phyloP scores from a whole-genome alignment of 129 eudicot species.

The Tagetes patula region DNA sequence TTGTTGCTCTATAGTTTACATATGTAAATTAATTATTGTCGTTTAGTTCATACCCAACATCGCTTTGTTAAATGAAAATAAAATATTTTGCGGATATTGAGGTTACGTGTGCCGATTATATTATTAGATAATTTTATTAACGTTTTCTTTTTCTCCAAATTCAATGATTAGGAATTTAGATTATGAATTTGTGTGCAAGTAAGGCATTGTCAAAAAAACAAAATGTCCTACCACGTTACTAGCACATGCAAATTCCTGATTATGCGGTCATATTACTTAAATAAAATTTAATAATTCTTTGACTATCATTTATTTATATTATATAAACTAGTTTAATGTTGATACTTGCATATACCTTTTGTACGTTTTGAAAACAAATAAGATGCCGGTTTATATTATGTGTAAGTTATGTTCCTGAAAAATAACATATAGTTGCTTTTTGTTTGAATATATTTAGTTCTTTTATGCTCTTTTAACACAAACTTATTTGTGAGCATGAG shows the following conservation, averaged over 20 bases:
- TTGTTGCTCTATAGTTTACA: slow-evolving; percentile 15
- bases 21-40: slow-evolving; percentile 10
- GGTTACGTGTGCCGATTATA: slow-evolving; percentile 34
- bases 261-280: slow-evolving; percentile 26
- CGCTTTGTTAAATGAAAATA: not conserved
- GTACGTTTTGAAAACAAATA: not conserved
- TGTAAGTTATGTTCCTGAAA: no score
- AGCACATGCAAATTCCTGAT: slow-evolving; percentile 43
- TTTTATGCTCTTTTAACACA: no score
- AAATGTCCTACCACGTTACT: slow-evolving; percentile 50
- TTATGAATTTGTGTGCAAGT: slow-evolving; percentile 23
- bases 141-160: slow-evolving; percentile 9
- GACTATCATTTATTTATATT: not conserved
- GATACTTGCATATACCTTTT: not conserved
- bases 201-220: slow-evolving; percentile 23
- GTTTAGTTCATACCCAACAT: slow-evolving; percentile 15
- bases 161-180: slow-evolving; percentile 31
- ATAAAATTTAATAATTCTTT: slow-evolving; percentile 8
- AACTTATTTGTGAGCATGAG: no score
- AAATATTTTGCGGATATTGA: slow-evolving; percentile 20
- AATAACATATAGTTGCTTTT: no score
- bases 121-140: slow-evolving; percentile 3
- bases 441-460: no score
- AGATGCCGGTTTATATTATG: not conserved
- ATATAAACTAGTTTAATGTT: not conserved